Base-by-base conservation (phyloP, 108 stramenopile genomes). In the Parmales sp. region DNA sequence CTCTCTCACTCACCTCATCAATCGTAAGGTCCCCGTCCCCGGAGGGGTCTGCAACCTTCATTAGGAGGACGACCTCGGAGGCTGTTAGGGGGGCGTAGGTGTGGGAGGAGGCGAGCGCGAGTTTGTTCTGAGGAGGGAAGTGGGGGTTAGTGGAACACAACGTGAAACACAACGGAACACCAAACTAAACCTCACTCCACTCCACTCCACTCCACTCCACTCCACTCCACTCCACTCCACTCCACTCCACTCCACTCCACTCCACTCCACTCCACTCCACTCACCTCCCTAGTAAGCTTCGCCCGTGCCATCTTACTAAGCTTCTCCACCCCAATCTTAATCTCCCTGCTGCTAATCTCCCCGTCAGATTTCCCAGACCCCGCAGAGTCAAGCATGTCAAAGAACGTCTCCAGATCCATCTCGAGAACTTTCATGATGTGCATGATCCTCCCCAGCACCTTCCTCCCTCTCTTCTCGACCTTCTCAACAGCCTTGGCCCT, bases 1-100 rank as follows among this genome's bases (percentile, higher is more conserved):
- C 31, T 7, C 31, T 34, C 54, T 34, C 36, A 9, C 36, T 60
- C 6, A 60, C 29, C 54, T 60, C 54, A 18, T 28, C 54, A 28
- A 60, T 19, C 6, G n/a, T 60, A 34, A 60, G 54, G 5, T 60
- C 54, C 31, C 54, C 54, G n/a, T 60, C 54, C 13, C 54, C 54
- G 28, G 31, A 34, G 36, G 54, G 54, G 54, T 60, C 54, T 4
- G 54, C 54, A 16, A 60, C 54, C 54, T 60, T 60, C 54, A 60
- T 60, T 4, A 60, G 26, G 26, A 60, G 54, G 54, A 60, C 54
- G 16, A 34, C 54, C 54, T 60, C 54, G 54, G n/a, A 19, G 31
- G 29, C 29, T 11, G n/a, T 34, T 4, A 60, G 54, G 31, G 29
- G 31, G 31, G 6, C 36, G 54, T 60, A 60, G 11, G 41, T 16